A percentile compares a stretch with the other conserved stretches of the same genome.
These are phyloP conservation scores for Diaporthe sp. DNA, from an alignment of 2,329 filamentous ascomycete genomes.

Conservation along the genomic window DNA sequence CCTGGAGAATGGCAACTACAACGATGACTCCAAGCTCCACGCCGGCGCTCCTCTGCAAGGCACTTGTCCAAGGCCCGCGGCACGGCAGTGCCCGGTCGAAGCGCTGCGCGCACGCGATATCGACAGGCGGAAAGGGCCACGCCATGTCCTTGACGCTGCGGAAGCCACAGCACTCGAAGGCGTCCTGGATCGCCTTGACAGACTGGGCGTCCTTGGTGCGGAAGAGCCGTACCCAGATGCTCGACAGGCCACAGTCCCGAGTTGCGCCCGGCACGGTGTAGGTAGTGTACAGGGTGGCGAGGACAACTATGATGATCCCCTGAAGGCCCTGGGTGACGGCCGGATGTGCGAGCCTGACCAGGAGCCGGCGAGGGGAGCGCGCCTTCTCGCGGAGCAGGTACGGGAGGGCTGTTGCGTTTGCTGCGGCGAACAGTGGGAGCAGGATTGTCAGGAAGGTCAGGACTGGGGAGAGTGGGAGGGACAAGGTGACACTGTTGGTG, in stretches of 20 bases:
- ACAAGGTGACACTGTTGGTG: conserved; percentile 54
- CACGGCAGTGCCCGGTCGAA: conserved; percentile 65
- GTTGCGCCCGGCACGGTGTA: conserved; percentile 50
- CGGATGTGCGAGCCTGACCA: conserved; percentile 46
- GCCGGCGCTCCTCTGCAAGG: conserved; percentile 66
- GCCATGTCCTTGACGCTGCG: conserved; percentile 69
- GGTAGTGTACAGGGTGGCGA: conserved; percentile 60
- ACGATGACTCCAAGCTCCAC: conserved; percentile 68
- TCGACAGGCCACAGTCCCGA: conserved; percentile 67
- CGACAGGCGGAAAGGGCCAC: conserved; percentile 68
- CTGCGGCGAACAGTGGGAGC: conserved; percentile 55
- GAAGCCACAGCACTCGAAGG: conserved; percentile 76
- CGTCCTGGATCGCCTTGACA: conserved; percentile 74
- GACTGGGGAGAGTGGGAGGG: conserved; percentile 55
- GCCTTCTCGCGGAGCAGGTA: conserved; percentile 48
- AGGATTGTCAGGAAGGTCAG: conserved; percentile 55
- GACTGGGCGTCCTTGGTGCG: conserved; percentile 60
- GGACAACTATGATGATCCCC: conserved; percentile 56
- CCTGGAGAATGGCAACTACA: conserved; percentile 69
- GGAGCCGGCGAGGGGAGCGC: conserved; percentile 40
- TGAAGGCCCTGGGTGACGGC: conserved; percentile 58
- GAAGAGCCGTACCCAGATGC: conserved; percentile 69
- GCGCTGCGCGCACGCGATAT: conserved; percentile 57
- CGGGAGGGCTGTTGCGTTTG: conserved; percentile 54
- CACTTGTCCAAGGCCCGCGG: conserved; percentile 66